Percentiles rank a stretch among this genome's conserved stretches.
Evolutionary conservation across 1,284 basidiomycete species (phyloP).

Genomic region (Papiliotrema terrestris): DNA sequence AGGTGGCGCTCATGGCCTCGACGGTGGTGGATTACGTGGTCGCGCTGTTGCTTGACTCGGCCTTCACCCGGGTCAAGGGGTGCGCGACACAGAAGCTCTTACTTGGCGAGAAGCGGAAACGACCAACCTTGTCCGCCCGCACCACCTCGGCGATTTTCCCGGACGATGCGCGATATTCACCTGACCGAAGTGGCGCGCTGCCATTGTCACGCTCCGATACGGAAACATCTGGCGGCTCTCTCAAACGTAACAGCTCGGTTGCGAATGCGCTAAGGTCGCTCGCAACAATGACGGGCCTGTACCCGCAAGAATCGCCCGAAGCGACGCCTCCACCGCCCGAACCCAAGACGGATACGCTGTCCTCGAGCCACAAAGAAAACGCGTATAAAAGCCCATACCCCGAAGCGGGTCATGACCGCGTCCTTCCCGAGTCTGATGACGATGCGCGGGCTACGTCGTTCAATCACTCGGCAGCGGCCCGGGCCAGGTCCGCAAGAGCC

Average conservation of each 20-base stretch:
- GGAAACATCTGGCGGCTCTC: constrained; percentile 12
- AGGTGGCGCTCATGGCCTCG: constrained; percentile 84
- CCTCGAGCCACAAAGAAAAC: background rate
- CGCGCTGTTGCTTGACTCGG: constrained; percentile 81
- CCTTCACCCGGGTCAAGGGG: constrained; percentile 69
- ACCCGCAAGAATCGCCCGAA: constrained; percentile 21
- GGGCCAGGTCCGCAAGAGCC: constrained; percentile 10
- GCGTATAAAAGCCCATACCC: constrained; percentile 42
- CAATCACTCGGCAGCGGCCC: constrained; percentile 6
- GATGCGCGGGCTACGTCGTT: constrained; percentile 6
- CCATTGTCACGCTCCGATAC: constrained; percentile 17
- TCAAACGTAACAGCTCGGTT: constrained; percentile 77
- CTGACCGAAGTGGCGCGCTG: background rate
- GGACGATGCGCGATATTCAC: background rate
- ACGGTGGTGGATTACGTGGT: constrained; percentile 91
- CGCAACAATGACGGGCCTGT: constrained; percentile 53
- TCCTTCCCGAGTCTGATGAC: constrained; percentile 25
- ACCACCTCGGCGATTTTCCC: constrained; percentile 6
- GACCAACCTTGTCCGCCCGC: constrained; percentile 5
- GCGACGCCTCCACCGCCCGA: constrained; percentile 53
- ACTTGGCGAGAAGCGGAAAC: constrained; percentile 13
- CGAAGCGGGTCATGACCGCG: constrained; percentile 32
- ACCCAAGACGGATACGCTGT: background rate
- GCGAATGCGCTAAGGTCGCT: constrained; percentile 76
- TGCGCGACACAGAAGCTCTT: constrained; percentile 57